phyloP scores from a whole-genome alignment of 73 alveolate genomes.

The Paramecium sexaurelia region DNA sequence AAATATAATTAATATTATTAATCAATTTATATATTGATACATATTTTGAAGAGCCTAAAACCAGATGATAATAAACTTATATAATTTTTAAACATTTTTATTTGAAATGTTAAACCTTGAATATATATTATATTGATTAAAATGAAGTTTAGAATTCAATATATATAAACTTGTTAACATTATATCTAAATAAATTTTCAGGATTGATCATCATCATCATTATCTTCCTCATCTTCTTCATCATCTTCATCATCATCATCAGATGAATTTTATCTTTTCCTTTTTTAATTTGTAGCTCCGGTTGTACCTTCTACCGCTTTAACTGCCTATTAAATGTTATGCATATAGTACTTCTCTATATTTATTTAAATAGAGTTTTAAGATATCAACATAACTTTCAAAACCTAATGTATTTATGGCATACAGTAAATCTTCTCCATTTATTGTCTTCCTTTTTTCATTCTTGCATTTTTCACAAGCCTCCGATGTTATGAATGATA shows the following conservation, averaged over 20 bases:
- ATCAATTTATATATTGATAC: not conserved
- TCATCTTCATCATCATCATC: slow-evolving; percentile 68
- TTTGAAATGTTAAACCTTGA: not conserved
- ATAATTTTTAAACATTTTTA: not conserved
- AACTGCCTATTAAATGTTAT: slow-evolving; percentile 52
- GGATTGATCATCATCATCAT: slow-evolving; percentile 62
- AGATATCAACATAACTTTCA: slow-evolving; percentile 91
- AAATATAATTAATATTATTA: too few species aligned
- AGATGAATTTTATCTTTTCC: slow-evolving; percentile 30
- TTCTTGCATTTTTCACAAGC: slow-evolving; percentile 96
- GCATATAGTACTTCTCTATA: slow-evolving; percentile 79
- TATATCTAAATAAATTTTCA: slow-evolving; percentile 1
- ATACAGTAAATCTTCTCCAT: slow-evolving; percentile 96
- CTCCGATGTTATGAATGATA: slow-evolving; percentile 75
- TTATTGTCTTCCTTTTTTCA: slow-evolving; percentile 96
- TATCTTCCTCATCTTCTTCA: slow-evolving; percentile 71
- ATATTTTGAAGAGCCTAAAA: not conserved
- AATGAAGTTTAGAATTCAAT: not conserved
- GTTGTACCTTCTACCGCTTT: slow-evolving; percentile 66
- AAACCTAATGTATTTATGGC: slow-evolving; percentile 94
- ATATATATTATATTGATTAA: not conserved
- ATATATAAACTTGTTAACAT: not conserved
- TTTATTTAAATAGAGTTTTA: slow-evolving; percentile 82
- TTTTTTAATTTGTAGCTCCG: slow-evolving; percentile 7
- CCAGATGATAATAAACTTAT: not conserved